Evolutionary conservation across 1,139 yeast genomes (phyloP).

Genomic region (Suhomyces chickasaworum): DNA sequence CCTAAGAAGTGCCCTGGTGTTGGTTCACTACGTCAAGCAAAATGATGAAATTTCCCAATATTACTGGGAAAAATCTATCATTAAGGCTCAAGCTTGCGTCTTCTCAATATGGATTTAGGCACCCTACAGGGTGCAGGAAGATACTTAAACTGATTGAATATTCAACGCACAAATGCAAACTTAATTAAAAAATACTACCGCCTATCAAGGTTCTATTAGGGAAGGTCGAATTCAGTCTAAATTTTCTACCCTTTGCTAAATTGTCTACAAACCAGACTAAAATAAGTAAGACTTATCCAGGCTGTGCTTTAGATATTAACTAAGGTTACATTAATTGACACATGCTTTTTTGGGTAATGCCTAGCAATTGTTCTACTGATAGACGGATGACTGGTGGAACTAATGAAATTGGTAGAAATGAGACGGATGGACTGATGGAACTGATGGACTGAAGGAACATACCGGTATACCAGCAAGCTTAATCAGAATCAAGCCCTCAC

Average conservation of each 20-base stretch:
- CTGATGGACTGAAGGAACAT: not conserved
- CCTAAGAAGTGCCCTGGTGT: not conserved
- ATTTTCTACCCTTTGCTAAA: slow-evolving; percentile 2
- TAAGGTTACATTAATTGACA: not conserved
- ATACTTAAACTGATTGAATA: slow-evolving; percentile 1
- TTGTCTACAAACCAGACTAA: slow-evolving; percentile 4
- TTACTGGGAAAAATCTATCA: not conserved
- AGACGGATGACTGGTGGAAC: no score
- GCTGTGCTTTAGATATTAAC: not conserved
- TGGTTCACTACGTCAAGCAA: not conserved
- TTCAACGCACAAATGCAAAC: not conserved
- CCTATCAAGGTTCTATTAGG: slow-evolving; percentile 3
- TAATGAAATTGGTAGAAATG: no score
- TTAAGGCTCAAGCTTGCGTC: slow-evolving; percentile 7
- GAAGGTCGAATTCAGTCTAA: slow-evolving; percentile 4
- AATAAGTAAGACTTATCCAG: not conserved
- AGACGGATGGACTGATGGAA: no score
- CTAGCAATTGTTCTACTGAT: slow-evolving; percentile 2
- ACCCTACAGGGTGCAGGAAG: slow-evolving; percentile 10
- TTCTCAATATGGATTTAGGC: slow-evolving; percentile 3
- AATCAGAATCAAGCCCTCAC: no score
- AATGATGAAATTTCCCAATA: slow-evolving; percentile 5
- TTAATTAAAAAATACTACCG: slow-evolving; percentile 1
- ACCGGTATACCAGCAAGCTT: no score
- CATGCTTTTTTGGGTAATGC: not conserved